Percentiles rank a stretch among this genome's conserved stretches.
phyloP scores from a whole-genome alignment of 441 rosid genomes.

The Pelargonium australe region DNA sequence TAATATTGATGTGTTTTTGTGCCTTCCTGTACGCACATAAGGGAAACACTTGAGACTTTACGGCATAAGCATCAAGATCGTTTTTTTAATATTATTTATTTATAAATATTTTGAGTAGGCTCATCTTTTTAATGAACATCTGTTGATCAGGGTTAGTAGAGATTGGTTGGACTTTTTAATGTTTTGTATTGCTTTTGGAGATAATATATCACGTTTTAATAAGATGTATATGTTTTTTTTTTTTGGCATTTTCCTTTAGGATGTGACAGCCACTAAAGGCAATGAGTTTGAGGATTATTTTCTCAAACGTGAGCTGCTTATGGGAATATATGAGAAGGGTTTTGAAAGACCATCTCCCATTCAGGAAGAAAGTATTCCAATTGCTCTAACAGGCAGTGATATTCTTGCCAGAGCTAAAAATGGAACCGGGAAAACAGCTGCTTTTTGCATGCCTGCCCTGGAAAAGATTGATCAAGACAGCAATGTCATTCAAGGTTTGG shows the following conservation, averaged over 20 bases:
- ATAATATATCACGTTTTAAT: not conserved
- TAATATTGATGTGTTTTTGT: too few relatives aligned
- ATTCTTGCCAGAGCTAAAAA: conserved; percentile 98
- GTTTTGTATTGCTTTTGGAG: not conserved
- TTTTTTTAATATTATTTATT: too few relatives aligned
- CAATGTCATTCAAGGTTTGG: conserved; percentile 84
- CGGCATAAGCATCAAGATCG: too few relatives aligned
- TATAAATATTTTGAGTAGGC: too few relatives aligned
- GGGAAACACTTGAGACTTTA: too few relatives aligned
- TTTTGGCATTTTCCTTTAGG: conserved; percentile 36
- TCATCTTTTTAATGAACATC: not conserved
- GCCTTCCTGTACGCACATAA: too few relatives aligned
- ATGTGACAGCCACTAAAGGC: conserved; percentile 96
- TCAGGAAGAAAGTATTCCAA: conserved; percentile 98
- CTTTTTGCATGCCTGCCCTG: conserved; percentile 91
- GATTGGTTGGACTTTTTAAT: not conserved
- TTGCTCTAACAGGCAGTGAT: conserved; percentile 96
- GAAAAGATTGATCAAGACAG: conserved; percentile 93
- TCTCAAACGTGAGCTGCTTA: conserved; percentile 86
- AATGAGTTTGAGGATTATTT: conserved; percentile 97
- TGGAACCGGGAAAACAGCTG: conserved; percentile 97
- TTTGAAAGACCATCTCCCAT: conserved; percentile 98
- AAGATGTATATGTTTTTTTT: not conserved
- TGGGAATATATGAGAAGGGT: conserved; percentile 98
- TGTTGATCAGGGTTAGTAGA: not conserved